These are phyloP conservation scores for Fusarium cicatricum DNA, from an alignment of 2,329 filamentous ascomycete genomes.

Conservation along the genomic window DNA sequence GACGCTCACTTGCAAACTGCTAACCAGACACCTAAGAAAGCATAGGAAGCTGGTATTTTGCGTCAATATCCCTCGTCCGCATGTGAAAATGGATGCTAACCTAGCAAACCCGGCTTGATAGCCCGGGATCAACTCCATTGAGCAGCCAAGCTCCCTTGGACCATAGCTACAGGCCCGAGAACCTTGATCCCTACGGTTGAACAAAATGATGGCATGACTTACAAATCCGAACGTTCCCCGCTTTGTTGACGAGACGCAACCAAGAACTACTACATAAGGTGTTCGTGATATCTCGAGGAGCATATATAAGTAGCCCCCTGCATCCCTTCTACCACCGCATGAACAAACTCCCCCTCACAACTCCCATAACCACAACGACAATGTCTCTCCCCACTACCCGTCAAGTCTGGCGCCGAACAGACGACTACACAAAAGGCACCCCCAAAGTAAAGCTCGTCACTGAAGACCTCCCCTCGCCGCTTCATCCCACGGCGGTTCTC, in stretches of 20 bases:
- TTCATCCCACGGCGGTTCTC: constrained; percentile 43
- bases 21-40: too few relatives aligned
- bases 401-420: constrained; percentile 41
- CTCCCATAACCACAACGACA: not conserved
- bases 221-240: not conserved
- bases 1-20: too few relatives aligned
- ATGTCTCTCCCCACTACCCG: constrained; percentile 29
- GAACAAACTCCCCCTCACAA: not conserved
- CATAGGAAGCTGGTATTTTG: too few relatives aligned
- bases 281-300: not conserved
- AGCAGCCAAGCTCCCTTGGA: not conserved
- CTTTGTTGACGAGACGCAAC: not conserved
- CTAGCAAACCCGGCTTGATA: too few relatives aligned
- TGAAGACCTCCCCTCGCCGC: constrained; percentile 44
- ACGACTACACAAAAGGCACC: constrained; percentile 42
- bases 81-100: too few relatives aligned
- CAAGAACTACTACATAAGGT: too few relatives aligned
- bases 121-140: too few relatives aligned
- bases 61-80: too few relatives aligned
- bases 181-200: too few relatives aligned
- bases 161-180: too few relatives aligned
- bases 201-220: too few relatives aligned
- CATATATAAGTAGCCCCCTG: not conserved
- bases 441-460: constrained; percentile 47
- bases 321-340: too few relatives aligned